These are phyloP conservation scores for Sporisorium exsertum DNA, from an alignment of 1,284 basidiomycete genomes.

Conservation along the genomic window DNA sequence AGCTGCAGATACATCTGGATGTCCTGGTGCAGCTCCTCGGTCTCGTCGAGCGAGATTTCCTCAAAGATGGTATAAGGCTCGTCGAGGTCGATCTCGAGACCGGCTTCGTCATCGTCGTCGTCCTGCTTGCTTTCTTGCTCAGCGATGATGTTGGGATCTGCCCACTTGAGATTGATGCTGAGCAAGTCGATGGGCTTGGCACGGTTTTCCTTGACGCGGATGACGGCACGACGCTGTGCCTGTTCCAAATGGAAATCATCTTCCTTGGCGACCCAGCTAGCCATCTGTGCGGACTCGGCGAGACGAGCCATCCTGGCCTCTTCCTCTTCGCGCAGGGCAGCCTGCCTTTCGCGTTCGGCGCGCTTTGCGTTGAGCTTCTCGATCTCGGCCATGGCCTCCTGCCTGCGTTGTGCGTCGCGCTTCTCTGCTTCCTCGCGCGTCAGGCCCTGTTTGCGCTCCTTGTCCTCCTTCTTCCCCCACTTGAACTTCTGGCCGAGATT, in stretches of 20 bases:
- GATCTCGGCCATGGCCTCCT: slow-evolving; percentile 88
- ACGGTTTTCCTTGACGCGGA: slow-evolving; percentile 92
- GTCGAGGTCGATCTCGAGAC: slow-evolving; percentile 95
- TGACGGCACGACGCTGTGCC: slow-evolving; percentile 87
- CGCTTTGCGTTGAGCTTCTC: slow-evolving; percentile 89
- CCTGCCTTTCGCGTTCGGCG: slow-evolving; percentile 90
- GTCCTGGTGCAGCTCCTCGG: slow-evolving; percentile 91
- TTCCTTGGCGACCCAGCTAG: slow-evolving; percentile 96
- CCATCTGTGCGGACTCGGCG: slow-evolving; percentile 95
- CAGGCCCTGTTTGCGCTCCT: slow-evolving; percentile 89
- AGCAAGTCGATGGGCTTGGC: slow-evolving; percentile 73
- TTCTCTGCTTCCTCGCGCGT: slow-evolving; percentile 82
- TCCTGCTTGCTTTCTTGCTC: slow-evolving; percentile 83
- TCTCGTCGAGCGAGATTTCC: slow-evolving; percentile 87
- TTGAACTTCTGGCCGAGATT: slow-evolving; percentile 93
- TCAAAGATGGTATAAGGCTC: slow-evolving; percentile 98
- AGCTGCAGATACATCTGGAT: slow-evolving; percentile 90
- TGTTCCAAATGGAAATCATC: slow-evolving; percentile 97
- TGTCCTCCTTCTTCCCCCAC: slow-evolving; percentile 98
- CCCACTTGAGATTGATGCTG: slow-evolving; percentile 67
- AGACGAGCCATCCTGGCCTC: slow-evolving; percentile 86
- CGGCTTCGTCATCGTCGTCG: slow-evolving; percentile 83
- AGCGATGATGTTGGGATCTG: slow-evolving; percentile 82
- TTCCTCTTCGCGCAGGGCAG: slow-evolving; percentile 88
- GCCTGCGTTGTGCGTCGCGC: slow-evolving; percentile 82